A percentile compares a stretch with the other conserved stretches of the same genome.
phyloP scores from a whole-genome alignment of 208 protist genomes.

The Trypanosomatidae sp. region DNA sequence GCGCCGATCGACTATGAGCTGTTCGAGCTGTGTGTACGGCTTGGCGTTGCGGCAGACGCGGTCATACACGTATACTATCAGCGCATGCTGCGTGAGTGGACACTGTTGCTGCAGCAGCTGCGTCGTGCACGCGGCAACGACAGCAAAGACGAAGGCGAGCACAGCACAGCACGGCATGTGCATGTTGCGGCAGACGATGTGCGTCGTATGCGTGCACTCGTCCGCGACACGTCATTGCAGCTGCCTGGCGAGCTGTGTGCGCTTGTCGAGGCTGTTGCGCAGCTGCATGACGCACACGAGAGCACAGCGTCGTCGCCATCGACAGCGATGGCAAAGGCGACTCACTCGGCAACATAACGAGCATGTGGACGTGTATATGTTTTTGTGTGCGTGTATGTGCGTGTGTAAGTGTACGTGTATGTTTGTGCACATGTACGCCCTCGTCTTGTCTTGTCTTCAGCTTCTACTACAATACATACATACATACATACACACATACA shows the following conservation, averaged over 20 bases:
- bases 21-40: conserved; percentile 46
- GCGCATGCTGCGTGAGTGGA: conserved; percentile 59
- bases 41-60: conserved; percentile 24
- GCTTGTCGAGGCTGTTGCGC: conserved; percentile 42
- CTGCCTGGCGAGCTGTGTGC: conserved; percentile 40
- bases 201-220: conserved; percentile 38
- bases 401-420: background rate
- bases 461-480: background rate
- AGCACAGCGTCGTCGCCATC: too few species aligned
- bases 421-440: background rate
- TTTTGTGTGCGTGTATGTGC: background rate
- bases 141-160: background rate
- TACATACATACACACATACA: background rate
- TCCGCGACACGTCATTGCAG: conserved; percentile 60
- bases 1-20: conserved; percentile 78
- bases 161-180: background rate
- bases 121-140: background rate
- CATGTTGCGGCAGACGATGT: conserved; percentile 17
- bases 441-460: background rate
- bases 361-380: background rate
- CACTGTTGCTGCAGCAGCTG: conserved; percentile 21
- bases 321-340: background rate
- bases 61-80: conserved; percentile 62
- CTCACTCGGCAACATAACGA: background rate
- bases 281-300: background rate